Evolutionary conservation across 768 basidiomycete species (phyloP).

Genomic region (Crassisporium funariophilum): DNA sequence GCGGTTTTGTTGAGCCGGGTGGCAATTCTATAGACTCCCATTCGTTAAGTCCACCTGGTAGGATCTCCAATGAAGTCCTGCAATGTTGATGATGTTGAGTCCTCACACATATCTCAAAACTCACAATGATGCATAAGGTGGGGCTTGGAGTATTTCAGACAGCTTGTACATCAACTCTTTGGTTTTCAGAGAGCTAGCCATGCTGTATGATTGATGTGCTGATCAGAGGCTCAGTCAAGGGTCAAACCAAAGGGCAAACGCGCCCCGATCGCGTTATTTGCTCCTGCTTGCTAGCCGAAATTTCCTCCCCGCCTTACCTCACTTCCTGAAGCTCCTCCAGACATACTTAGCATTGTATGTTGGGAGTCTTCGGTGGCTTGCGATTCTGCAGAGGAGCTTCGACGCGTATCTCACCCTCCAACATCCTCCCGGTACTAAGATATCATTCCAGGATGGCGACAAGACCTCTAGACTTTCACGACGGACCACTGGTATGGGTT

Average conservation of each 20-base stretch:
- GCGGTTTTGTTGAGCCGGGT: conserved; percentile 22
- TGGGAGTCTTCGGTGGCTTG: conserved; percentile 5
- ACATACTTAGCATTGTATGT: too few species aligned
- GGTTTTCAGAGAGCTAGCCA: conserved; percentile 2
- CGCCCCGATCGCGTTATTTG: conserved; percentile 10
- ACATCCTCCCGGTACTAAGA: not conserved
- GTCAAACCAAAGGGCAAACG: not conserved
- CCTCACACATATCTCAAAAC: conserved; percentile 1
- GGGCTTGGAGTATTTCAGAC: conserved; percentile 27
- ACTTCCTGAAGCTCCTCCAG: not conserved
- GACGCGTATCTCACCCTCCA: conserved; percentile 2
- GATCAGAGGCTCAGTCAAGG: not conserved
- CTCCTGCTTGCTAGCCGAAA: conserved; percentile 2
- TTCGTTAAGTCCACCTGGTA: conserved; percentile 56
- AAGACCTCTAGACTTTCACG: conserved; percentile 38
- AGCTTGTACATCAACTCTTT: conserved; percentile 19
- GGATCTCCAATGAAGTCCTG: conserved; percentile 58
- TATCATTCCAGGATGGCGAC: conserved; percentile 5
- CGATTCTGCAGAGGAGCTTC: conserved; percentile 3
- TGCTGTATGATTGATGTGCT: not conserved
- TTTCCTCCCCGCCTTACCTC: conserved; percentile 1
- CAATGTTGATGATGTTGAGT: conserved; percentile 11
- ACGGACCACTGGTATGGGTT: conserved; percentile 78
- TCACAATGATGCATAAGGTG: conserved; percentile 23
- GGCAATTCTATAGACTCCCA: conserved; percentile 38